Conservation (phyloP, 768 basidiomycete species). For the Mrakia frigida region DNA sequence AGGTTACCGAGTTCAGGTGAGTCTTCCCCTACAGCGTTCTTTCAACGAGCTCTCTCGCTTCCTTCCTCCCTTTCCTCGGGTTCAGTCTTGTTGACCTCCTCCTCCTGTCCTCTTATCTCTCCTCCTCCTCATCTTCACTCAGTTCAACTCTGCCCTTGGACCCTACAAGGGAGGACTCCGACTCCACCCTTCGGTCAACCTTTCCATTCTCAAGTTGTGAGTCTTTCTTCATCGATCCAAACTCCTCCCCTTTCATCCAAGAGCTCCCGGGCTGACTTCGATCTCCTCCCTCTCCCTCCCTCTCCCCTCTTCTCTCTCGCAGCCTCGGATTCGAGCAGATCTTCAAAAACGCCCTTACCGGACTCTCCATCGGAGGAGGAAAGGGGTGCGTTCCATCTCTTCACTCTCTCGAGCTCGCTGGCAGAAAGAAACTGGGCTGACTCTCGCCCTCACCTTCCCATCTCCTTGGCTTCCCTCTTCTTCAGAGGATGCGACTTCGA, state of each 20-base stretch:
- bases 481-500: conserved; percentile 58
- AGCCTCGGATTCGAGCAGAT: conserved; percentile 72
- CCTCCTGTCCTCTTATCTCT: not conserved
- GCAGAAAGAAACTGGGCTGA: not conserved
- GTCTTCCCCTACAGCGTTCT: conserved; percentile 19
- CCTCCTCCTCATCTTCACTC: conserved; percentile 17
- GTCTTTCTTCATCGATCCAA: conserved; percentile 29
- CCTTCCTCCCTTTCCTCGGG: not conserved
- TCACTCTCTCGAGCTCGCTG: not conserved
- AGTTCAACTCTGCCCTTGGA: conserved; percentile 73
- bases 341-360: conserved; percentile 75
- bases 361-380: conserved; percentile 69
- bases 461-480: not conserved
- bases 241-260: not conserved
- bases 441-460: not conserved
- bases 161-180: conserved; percentile 76
- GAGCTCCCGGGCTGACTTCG: not conserved
- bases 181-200: conserved; percentile 71
- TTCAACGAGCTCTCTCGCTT: too few relatives aligned
- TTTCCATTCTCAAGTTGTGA: conserved; percentile 71
- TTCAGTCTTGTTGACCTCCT: not conserved
- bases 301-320: not conserved
- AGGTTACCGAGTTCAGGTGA: conserved; percentile 67
- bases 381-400: conserved; percentile 50
- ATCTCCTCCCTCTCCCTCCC: not conserved